Evolutionary conservation across 2,329 filamentous ascomycete genomes (phyloP).

Genomic region (Pyrenophora graminea): DNA sequence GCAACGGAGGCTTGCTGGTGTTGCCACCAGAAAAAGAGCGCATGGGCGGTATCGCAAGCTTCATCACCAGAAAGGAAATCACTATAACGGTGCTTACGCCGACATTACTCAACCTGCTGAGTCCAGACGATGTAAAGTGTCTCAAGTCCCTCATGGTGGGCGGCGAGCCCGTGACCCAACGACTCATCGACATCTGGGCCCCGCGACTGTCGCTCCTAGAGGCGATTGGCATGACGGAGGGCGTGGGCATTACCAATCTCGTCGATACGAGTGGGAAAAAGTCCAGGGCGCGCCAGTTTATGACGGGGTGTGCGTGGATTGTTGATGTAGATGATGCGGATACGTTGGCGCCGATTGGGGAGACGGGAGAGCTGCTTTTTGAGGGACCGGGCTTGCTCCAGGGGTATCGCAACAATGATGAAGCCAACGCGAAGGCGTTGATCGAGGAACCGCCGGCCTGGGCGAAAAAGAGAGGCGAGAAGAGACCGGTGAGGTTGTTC

Average conservation of each 20-base stretch:
- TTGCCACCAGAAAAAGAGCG: slow-evolving; percentile 7
- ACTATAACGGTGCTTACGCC: slow-evolving; percentile 6
- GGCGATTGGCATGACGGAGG: slow-evolving; percentile 7
- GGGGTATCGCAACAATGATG: background rate
- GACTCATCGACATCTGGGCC: slow-evolving; percentile 7
- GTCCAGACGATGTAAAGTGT: slow-evolving; percentile 3
- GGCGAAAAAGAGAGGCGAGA: background rate
- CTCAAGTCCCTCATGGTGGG: slow-evolving; percentile 6
- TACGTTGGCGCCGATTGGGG: slow-evolving; percentile 3
- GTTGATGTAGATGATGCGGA: slow-evolving; percentile 3
- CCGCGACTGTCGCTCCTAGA: slow-evolving; percentile 5
- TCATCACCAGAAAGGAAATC: slow-evolving; percentile 6
- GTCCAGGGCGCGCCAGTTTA: slow-evolving; percentile 1
- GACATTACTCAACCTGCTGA: slow-evolving; percentile 2
- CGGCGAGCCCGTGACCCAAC: slow-evolving; percentile 3
- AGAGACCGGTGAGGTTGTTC: background rate
- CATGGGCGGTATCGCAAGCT: slow-evolving; percentile 8
- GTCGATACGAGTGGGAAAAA: slow-evolving; percentile 4
- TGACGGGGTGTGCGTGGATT: slow-evolving; percentile 6
- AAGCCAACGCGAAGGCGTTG: slow-evolving; percentile 4
- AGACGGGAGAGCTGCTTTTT: slow-evolving; percentile 5
- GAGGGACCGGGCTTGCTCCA: slow-evolving; percentile 4
- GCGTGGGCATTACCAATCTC: slow-evolving; percentile 3
- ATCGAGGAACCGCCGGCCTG: background rate
- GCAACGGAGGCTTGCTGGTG: slow-evolving; percentile 3